These are phyloP conservation scores for Yamadazyma ubonensis DNA, from an alignment of 805 yeast species.

Conservation along the genomic window DNA sequence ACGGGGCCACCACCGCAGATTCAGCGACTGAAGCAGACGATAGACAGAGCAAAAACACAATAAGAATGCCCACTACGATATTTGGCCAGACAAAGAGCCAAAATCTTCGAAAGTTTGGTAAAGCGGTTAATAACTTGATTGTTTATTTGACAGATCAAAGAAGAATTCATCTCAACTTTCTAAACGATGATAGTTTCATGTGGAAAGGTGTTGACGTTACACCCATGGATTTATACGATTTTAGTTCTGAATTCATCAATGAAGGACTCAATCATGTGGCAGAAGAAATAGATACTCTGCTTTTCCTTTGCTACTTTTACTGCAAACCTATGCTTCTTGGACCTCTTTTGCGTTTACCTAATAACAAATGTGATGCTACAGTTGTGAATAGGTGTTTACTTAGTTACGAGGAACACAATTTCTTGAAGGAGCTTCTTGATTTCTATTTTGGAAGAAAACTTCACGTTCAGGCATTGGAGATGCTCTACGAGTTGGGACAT, in stretches of 20 bases:
- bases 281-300: slow-evolving; percentile 67
- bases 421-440: slow-evolving; percentile 70
- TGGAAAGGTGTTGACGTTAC: slow-evolving; percentile 50
- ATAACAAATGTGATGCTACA: slow-evolving; percentile 68
- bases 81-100: slow-evolving; percentile 19
- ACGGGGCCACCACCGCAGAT: slow-evolving; percentile 12
- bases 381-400: slow-evolving; percentile 57
- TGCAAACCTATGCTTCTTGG: slow-evolving; percentile 73
- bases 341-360: slow-evolving; percentile 70
- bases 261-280: slow-evolving; percentile 31
- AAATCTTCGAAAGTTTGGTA: slow-evolving; percentile 27
- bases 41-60: slow-evolving; percentile 7
- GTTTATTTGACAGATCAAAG: slow-evolving; percentile 53
- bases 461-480: slow-evolving; percentile 66
- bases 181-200: slow-evolving; percentile 22
- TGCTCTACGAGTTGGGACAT: slow-evolving; percentile 44
- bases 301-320: slow-evolving; percentile 72
- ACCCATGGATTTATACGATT: slow-evolving; percentile 42
- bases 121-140: slow-evolving; percentile 42
- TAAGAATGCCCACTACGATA: slow-evolving; percentile 11
- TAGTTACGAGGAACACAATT: slow-evolving; percentile 32
- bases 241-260: slow-evolving; percentile 20
- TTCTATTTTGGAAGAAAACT: slow-evolving; percentile 63
- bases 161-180: slow-evolving; percentile 44
- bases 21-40: slow-evolving; percentile 16